Percentiles rank a stretch among this genome's conserved stretches.
Conservation (phyloP, 257 asterid genomes). For the Orobanche coerulescens region DNA sequence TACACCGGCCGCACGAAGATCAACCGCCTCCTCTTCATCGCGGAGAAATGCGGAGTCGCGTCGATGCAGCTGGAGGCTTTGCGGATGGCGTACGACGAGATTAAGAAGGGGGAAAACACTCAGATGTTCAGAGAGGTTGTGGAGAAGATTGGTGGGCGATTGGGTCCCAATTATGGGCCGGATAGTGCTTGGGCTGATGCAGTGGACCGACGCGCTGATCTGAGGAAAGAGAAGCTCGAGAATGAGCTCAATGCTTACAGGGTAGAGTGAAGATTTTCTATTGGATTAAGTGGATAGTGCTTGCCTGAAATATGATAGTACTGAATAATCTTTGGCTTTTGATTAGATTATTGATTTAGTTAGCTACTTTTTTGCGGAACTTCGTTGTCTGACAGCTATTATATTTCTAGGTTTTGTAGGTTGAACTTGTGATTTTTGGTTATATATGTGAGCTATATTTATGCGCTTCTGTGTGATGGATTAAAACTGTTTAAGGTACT, state of each 20-base stretch:
- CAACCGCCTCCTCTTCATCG: slow-evolving; percentile 64
- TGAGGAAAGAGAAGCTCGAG: slow-evolving; percentile 83
- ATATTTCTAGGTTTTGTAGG: background rate
- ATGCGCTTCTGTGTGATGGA: background rate
- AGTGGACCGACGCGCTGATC: slow-evolving; percentile 74
- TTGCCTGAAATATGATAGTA: background rate
- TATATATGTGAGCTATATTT: background rate
- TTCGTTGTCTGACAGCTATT: too few relatives aligned
- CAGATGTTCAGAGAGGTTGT: slow-evolving; percentile 70
- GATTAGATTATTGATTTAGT: too few relatives aligned
- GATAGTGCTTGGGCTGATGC: slow-evolving; percentile 70
- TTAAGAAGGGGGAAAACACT: slow-evolving; percentile 90
- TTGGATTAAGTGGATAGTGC: too few relatives aligned
- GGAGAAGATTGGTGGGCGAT: slow-evolving; percentile 61
- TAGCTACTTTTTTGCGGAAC: too few relatives aligned
- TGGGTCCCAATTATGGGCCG: slow-evolving; percentile 59
- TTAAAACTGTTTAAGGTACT: too few relatives aligned
- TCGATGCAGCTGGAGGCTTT: slow-evolving; percentile 81
- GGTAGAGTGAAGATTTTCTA: slow-evolving; percentile 29
- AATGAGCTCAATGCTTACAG: slow-evolving; percentile 83
- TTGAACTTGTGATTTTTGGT: background rate
- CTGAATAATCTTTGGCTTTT: background rate
- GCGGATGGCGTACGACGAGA: slow-evolving; percentile 92
- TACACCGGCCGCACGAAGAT: slow-evolving; percentile 86
- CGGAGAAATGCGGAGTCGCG: slow-evolving; percentile 52